Percentiles rank a stretch among this genome's conserved stretches.
These are phyloP conservation scores for Candida tibetensis DNA, from an alignment of 805 yeast species.

Conservation along the genomic window DNA sequence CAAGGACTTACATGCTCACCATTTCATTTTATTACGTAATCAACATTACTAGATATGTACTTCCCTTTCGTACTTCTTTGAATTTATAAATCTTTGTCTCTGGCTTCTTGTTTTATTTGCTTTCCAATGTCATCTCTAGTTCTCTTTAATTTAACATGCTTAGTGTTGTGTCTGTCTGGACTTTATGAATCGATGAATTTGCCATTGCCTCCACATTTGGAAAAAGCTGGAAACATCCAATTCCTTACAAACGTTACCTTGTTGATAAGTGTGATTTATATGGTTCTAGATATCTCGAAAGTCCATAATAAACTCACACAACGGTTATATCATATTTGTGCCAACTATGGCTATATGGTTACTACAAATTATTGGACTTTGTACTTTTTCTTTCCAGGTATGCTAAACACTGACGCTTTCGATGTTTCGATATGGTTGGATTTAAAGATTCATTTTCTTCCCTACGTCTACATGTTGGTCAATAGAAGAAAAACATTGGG, in stretches of 20 bases:
- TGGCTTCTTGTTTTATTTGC: no score
- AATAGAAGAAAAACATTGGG: conserved; percentile 3
- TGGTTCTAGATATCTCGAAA: conserved; percentile 3
- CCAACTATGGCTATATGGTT: conserved; percentile 23
- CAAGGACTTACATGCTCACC: no score
- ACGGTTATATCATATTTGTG: conserved; percentile 10
- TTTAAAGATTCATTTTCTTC: conserved; percentile 25
- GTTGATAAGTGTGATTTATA: conserved; percentile 6
- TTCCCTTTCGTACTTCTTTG: no score
- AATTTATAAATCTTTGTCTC: no score
- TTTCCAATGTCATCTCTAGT: no score
- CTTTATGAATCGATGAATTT: conserved; percentile 12
- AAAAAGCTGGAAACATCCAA: conserved; percentile 22
- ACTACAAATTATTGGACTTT: conserved; percentile 23
- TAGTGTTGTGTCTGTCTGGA: background rate
- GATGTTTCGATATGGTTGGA: conserved; percentile 17
- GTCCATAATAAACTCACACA: conserved; percentile 1
- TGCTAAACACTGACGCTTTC: conserved; percentile 15
- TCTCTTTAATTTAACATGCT: no score
- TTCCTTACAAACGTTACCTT: conserved; percentile 24
- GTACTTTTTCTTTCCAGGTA: conserved; percentile 13
- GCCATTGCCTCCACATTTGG: conserved; percentile 18
- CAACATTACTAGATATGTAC: no score
- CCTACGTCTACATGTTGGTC: conserved; percentile 18
- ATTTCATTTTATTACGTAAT: no score